phyloP scores from a whole-genome alignment of 31 red algal species.

The Asparagopsis taxiformis region DNA sequence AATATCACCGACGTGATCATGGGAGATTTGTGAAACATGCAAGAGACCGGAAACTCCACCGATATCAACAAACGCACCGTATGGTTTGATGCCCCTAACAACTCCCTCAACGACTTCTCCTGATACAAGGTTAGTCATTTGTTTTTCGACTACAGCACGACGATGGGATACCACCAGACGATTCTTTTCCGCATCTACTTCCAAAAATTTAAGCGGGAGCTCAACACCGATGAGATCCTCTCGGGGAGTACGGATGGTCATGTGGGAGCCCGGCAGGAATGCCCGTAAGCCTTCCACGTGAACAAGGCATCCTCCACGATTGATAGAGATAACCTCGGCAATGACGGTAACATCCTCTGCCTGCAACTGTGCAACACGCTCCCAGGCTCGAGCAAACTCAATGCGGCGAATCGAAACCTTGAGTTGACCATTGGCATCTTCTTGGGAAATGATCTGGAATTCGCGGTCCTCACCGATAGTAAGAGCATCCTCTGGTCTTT shows the following conservation, averaged over 20 bases:
- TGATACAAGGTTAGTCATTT: slow-evolving; percentile 75
- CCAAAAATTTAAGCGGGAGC: slow-evolving; percentile 90
- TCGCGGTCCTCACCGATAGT: slow-evolving; percentile 85
- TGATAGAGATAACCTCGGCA: slow-evolving; percentile 74
- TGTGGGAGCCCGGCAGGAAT: slow-evolving; percentile 92
- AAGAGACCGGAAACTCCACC: slow-evolving; percentile 90
- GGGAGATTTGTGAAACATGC: slow-evolving; percentile 98
- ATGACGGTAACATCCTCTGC: slow-evolving; percentile 91
- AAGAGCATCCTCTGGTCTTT: slow-evolving; percentile 69
- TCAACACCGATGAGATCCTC: slow-evolving; percentile 89
- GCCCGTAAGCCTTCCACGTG: slow-evolving; percentile 86
- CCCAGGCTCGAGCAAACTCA: slow-evolving; percentile 88
- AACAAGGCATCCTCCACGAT: slow-evolving; percentile 93
- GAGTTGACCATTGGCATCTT: slow-evolving; percentile 94
- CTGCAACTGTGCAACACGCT: slow-evolving; percentile 80
- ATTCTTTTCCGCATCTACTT: slow-evolving; percentile 86
- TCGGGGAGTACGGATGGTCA: slow-evolving; percentile 49
- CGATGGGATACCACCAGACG: slow-evolving; percentile 94
- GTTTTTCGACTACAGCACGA: slow-evolving; percentile 85
- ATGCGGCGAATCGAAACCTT: slow-evolving; percentile 89
- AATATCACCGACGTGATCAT: slow-evolving; percentile 93
- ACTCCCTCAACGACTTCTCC: slow-evolving; percentile 87
- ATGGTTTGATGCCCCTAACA: slow-evolving; percentile 96
- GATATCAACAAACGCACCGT: slow-evolving; percentile 97
- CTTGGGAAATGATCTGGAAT: slow-evolving; percentile 84